phyloP scores from a whole-genome alignment of 768 basidiomycete species.

The Lentinula sp. region DNA sequence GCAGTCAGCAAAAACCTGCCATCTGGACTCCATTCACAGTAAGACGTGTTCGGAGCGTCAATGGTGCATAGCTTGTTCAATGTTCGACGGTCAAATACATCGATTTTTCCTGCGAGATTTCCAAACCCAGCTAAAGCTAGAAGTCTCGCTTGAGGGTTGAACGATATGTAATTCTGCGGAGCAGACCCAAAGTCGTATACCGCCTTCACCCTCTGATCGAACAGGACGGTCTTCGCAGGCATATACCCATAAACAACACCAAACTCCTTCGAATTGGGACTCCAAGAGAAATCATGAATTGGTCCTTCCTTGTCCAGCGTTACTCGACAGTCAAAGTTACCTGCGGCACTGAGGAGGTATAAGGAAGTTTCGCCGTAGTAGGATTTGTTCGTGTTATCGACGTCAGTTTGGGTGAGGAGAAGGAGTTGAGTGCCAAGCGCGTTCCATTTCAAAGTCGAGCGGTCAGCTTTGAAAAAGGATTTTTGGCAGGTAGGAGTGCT shows the following conservation, averaged over 20 bases:
- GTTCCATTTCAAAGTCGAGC: constrained; percentile 94
- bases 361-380: constrained; percentile 98
- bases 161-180: constrained; percentile 88
- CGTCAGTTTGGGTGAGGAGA: constrained; percentile 91
- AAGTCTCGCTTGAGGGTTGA: constrained; percentile 91
- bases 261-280: constrained; percentile 95
- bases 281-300: constrained; percentile 96
- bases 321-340: constrained; percentile 90
- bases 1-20: constrained; percentile 92
- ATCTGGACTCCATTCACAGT: constrained; percentile 94
- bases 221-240: constrained; percentile 91
- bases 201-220: constrained; percentile 84
- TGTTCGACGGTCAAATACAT: constrained; percentile 85
- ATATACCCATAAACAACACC: constrained; percentile 95
- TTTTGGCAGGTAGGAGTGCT: constrained; percentile 75
- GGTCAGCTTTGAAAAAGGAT: constrained; percentile 94
- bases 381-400: constrained; percentile 94
- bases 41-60: constrained; percentile 89
- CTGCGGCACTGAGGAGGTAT: constrained; percentile 87
- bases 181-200: constrained; percentile 88
- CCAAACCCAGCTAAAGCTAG: constrained; percentile 93
- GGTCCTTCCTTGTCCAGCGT: constrained; percentile 92
- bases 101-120: constrained; percentile 91
- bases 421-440: constrained; percentile 87
- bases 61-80: constrained; percentile 74